Base-by-base conservation (phyloP, 2,329 filamentous ascomycete genomes). In the Cladosporium sp. region DNA sequence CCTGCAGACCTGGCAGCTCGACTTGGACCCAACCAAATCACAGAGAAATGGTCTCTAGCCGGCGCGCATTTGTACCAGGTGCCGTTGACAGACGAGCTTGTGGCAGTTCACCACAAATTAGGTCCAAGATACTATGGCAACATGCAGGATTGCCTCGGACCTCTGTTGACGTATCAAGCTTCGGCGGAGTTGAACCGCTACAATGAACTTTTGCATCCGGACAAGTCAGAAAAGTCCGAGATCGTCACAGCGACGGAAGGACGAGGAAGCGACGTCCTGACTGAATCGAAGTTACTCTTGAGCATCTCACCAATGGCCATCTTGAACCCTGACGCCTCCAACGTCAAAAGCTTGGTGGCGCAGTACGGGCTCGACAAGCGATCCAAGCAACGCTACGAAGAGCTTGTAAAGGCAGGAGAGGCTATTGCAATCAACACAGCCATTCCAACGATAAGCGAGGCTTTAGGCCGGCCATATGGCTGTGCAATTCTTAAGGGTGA, bases 111-210 rank as follows among this genome's bases (percentile, higher is more conserved):
- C 62, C 89, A 86, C 65, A 88, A 91, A 43, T 83, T 99, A 15
- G 92, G 93, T 0, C 87, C 90, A 19, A 83, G 89, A 42, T 99
- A 99, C 61, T 85, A 89, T 63, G 93, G 93, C 13, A 99, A 99
- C 65, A 96, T 95, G 60, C 93, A 99, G 69, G 93, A 99, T 64
- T 93, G 89, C 59, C 78, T 99, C 12, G 93, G 95, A 4, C 92
- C 90, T 1, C 95, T 99, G 63, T 90, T 97, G 64, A 99, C 95
- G 0, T 99, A 99, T 65, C 84, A 88, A 61, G 92, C 93, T 6
- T 97, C 93, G 1, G 92, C 93, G 7, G 85, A 88, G 48, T 74
- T 99, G 34, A 93, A 95, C 53, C 78, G 96, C 47, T 86, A 92
- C 40, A 97, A 97, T 61, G 93, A 99, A 64, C 82, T 90, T 45